Conservation (phyloP, 805 yeast genomes). For the Lachancea lanzarotensis region DNA sequence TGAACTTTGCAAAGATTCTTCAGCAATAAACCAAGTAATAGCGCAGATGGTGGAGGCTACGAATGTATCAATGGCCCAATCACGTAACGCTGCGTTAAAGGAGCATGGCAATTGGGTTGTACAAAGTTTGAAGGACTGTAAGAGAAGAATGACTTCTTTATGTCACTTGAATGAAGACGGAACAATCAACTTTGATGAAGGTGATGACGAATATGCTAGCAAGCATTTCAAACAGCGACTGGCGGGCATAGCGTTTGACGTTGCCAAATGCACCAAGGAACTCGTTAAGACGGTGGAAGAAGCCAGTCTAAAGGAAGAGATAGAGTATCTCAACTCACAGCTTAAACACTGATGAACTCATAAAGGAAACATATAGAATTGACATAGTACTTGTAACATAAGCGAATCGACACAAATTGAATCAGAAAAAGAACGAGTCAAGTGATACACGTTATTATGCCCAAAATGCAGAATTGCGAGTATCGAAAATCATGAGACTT, state of each 20-base stretch:
- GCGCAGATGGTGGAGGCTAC: constrained; percentile 88
- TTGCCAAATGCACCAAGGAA: constrained; percentile 94
- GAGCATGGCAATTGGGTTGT: constrained; percentile 93
- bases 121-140: constrained; percentile 77
- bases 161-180: constrained; percentile 40
- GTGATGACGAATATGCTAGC: constrained; percentile 67
- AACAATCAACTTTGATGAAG: constrained; percentile 27
- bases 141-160: constrained; percentile 70
- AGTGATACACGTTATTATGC: not conserved
- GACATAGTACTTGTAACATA: not conserved
- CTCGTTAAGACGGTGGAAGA: constrained; percentile 94
- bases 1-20: constrained; percentile 62
- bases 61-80: constrained; percentile 78
- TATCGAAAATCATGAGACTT: not conserved
- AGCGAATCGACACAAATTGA: not conserved
- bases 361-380: not conserved
- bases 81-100: constrained; percentile 74
- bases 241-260: constrained; percentile 93
- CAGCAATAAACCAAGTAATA: constrained; percentile 72
- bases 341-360: constrained; percentile 20
- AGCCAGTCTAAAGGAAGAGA: constrained; percentile 81
- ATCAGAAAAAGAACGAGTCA: not conserved
- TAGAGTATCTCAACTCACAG: constrained; percentile 71
- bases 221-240: constrained; percentile 85
- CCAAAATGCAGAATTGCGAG: not conserved